phyloP scores from a whole-genome alignment of 768 basidiomycete species.

The Boletus patriciae region DNA sequence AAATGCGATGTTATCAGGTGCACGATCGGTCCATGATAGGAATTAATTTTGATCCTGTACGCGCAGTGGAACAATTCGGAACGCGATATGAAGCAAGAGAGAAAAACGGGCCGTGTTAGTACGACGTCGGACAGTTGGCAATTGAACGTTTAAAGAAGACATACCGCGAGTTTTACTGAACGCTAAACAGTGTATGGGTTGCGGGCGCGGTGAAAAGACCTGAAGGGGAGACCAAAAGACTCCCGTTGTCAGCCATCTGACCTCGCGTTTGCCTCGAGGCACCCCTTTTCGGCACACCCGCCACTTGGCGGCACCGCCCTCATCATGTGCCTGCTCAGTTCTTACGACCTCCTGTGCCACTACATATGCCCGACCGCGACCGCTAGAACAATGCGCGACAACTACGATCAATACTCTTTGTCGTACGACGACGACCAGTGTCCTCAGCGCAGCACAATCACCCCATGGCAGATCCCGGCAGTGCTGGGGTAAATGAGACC shows the following conservation, averaged over 20 bases:
- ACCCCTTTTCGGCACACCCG: conserved; percentile 2
- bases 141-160: background rate
- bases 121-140: background rate
- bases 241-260: conserved; percentile 1
- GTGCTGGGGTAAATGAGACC: conserved; percentile 2
- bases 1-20: conserved; percentile 32
- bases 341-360: too few relatives aligned
- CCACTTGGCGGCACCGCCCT: background rate
- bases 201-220: conserved; percentile 12
- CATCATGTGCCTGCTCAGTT: background rate
- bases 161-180: background rate
- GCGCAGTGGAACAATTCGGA: conserved; percentile 25
- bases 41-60: conserved; percentile 20
- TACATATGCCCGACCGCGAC: background rate
- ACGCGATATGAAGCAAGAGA: background rate
- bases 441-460: background rate
- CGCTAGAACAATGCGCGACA: background rate
- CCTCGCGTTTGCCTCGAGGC: conserved; percentile 32
- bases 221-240: background rate
- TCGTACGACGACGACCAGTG: background rate
- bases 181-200: background rate
- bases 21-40: conserved; percentile 36
- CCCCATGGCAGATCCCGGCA: background rate
- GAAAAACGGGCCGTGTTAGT: conserved; percentile 7
- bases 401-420: background rate